Evolutionary conservation across 306 rosid species (phyloP), one percentile per base, ranked within the genome.

Genomic region (Gillenia trifoliata): DNA sequence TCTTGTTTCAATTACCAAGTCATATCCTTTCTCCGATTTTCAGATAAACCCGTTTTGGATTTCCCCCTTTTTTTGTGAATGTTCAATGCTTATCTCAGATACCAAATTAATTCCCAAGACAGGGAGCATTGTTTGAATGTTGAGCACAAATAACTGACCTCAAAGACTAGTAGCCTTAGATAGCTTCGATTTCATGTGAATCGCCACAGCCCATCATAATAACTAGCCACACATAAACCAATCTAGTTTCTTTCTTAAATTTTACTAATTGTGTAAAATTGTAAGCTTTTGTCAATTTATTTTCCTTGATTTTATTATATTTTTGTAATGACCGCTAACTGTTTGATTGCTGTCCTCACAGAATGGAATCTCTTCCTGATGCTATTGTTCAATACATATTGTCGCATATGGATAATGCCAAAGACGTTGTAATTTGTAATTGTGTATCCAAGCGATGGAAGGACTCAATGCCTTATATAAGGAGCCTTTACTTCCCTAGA

Each of bases 401-500:
- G 80, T 92, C 98, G 9, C 79, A 83, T 52, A 73, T 88, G 82
- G 89, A 65, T 16, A 87, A 85, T 45, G 96, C 96, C 34, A 87
- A 88, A 2, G 96, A 95, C 4, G 93, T 95, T 52, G 97, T 96
- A 25, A 78, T 81, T 59, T 95, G 96, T 81, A 95, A 89, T 17
- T 90, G 96, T 45, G 96, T 95, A 38, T 95, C 99, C 2, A 95
- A 89, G 84, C 74, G 88, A 45, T 95, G 98, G 99, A 87, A 88
- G 75, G 91, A 90, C 34, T 89, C 92, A 0, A 63, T 79, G 38
- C 86, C 92, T 55, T 90, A 75, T 76, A 77, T 90, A 62, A 83
- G 59, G 76, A 77, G 87, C 76, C 98, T 95, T 40, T 87, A 85
- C 73, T 92, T 95, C 64, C 93, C 99, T 28, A 92, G 98, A 71